Conservation (phyloP, 352 stramenopile genomes). For the Peronospora belbahrii region DNA sequence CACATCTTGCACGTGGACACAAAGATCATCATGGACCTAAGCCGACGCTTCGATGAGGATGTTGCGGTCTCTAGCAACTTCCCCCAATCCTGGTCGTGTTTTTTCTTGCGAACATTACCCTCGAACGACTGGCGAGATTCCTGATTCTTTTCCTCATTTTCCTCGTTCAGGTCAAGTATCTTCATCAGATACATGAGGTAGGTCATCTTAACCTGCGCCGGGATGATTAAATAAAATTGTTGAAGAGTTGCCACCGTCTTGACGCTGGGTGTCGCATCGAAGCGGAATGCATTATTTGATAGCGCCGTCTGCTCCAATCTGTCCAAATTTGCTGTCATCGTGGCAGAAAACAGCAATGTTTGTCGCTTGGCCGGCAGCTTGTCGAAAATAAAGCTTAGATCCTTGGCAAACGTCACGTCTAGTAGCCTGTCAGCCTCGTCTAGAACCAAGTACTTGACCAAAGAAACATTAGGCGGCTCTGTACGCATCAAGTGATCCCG, state of each 20-base stretch:
- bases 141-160: constrained; percentile 53
- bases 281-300: constrained; percentile 47
- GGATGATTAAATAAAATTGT: constrained; percentile 98
- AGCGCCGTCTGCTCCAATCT: constrained; percentile 68
- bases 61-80: constrained; percentile 15
- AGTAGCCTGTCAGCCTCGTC: constrained; percentile 97
- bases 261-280: constrained; percentile 64
- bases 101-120: constrained; percentile 25
- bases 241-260: constrained; percentile 90
- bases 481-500: constrained; percentile 89
- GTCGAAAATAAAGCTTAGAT: constrained; percentile 85
- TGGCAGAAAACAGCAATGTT: constrained; percentile 96
- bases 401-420: constrained; percentile 76
- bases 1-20: constrained; percentile 94
- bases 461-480: constrained; percentile 82
- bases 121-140: constrained; percentile 23
- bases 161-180: constrained; percentile 46
- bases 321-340: constrained; percentile 92
- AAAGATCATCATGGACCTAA: constrained; percentile 94
- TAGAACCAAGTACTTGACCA: constrained; percentile 94
- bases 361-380: constrained; percentile 79
- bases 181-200: constrained; percentile 90
- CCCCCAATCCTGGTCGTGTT: constrained; percentile 19
- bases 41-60: constrained; percentile 23
- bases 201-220: constrained; percentile 92